Conservation (phyloP, 176 grass and related monocot genomes). For the Metroxylon sagu region DNA sequence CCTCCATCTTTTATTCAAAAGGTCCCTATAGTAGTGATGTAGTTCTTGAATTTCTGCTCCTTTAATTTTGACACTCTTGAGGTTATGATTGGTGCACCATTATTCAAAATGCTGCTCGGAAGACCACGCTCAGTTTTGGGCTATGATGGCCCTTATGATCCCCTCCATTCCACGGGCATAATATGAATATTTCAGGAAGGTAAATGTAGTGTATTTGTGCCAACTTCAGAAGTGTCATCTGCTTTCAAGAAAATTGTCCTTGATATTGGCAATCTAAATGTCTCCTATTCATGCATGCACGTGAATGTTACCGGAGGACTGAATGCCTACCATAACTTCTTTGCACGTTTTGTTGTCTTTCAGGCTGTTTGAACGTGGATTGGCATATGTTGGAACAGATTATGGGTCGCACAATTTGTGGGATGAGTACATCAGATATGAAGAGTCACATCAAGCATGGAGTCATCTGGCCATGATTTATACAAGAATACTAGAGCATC, state of each 20-base stretch:
- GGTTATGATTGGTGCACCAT: slow-evolving; percentile 20
- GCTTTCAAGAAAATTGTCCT: too few relatives aligned
- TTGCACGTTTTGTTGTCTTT: slow-evolving; percentile 11
- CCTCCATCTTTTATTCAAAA: neutral
- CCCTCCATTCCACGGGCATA: neutral
- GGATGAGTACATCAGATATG: slow-evolving; percentile 99
- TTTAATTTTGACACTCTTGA: slow-evolving; percentile 20
- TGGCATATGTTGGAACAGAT: slow-evolving; percentile 97
- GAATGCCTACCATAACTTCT: slow-evolving; percentile 3
- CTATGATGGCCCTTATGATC: slow-evolving; percentile 9
- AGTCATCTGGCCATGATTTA: slow-evolving; percentile 83
- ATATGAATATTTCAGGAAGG: slow-evolving; percentile 19
- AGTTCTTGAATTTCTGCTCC: slow-evolving; percentile 8
- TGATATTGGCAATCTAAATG: too few relatives aligned
- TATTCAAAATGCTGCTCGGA: slow-evolving; percentile 28
- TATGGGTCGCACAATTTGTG: slow-evolving; percentile 79
- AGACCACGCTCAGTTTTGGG: slow-evolving; percentile 12
- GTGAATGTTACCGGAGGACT: too few relatives aligned
- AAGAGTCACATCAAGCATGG: slow-evolving; percentile 96
- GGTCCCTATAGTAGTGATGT: neutral
- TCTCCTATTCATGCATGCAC: too few relatives aligned
- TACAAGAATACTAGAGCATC: slow-evolving; percentile 86
- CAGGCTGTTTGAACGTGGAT: slow-evolving; percentile 89
- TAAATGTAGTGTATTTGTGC: slow-evolving; percentile 25
- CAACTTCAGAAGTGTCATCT: slow-evolving; percentile 8